Percentiles rank a stretch among this genome's conserved stretches.
Conservation (phyloP, 2,329 filamentous ascomycete species). For the Colletotrichum nymphaeae region DNA sequence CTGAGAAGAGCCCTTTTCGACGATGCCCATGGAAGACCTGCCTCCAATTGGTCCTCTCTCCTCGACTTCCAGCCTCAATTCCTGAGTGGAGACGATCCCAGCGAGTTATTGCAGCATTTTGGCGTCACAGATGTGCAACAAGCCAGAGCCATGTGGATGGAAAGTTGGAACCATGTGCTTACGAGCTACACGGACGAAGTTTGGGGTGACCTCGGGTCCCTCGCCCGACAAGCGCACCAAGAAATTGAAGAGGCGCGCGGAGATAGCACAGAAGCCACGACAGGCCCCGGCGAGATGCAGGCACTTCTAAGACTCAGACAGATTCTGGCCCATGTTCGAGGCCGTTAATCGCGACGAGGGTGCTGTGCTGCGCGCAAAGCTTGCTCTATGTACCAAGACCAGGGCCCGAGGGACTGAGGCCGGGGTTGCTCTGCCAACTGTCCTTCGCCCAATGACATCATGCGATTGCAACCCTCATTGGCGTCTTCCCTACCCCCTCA, state of each 20-base stretch:
- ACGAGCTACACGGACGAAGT: slow-evolving; percentile 72
- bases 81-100: slow-evolving; percentile 38
- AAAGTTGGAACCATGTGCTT: slow-evolving; percentile 68
- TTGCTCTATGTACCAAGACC: background rate
- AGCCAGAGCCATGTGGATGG: slow-evolving; percentile 59
- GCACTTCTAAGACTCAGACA: slow-evolving; percentile 50
- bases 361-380: background rate
- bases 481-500: background rate
- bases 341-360: slow-evolving; percentile 24
- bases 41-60: slow-evolving; percentile 54
- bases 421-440: slow-evolving; percentile 33
- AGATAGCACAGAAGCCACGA: background rate
- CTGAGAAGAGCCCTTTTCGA: slow-evolving; percentile 43
- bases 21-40: slow-evolving; percentile 7
- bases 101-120: slow-evolving; percentile 42
- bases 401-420: background rate
- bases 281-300: slow-evolving; percentile 36
- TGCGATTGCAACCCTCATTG: slow-evolving; percentile 1
- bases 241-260: slow-evolving; percentile 59
- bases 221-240: slow-evolving; percentile 65
- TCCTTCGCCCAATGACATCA: slow-evolving; percentile 32
- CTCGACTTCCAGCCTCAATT: slow-evolving; percentile 64
- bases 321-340: slow-evolving; percentile 51
- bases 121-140: slow-evolving; percentile 52
- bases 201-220: slow-evolving; percentile 71